Base-by-base conservation (phyloP, 345 rosid species). In the Bruguiera gymnorhiza region DNA sequence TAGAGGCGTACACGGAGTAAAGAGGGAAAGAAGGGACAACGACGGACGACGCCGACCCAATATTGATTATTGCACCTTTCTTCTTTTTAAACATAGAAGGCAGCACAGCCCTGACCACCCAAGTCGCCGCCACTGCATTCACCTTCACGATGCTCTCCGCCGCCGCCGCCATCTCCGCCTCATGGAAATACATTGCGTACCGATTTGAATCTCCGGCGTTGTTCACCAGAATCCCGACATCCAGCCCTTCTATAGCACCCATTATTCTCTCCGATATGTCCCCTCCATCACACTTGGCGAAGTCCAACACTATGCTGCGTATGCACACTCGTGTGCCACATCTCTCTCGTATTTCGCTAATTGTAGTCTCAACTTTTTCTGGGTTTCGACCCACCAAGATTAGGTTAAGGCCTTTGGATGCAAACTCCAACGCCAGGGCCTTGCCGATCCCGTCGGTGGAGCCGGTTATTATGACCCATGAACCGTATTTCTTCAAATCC, bases 371-470 rank as follows among this genome's bases (percentile, higher is more conserved):
- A 1, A 83, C 78, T 59, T 86, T 83, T 7, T 30, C 37, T 5
- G 78, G 78, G 70, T 75, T 81, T 30, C 85, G 79, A 1, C 83
- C 77, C 2, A 85, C 75, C 55, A 81, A 37, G 39, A 83, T 54
- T 4, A 83, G 36, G 76, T 75, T 81, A 8, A 83, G 85, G 54
- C 86, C 82, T 53, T 69, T 75, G 2, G 80, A 69, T 0, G 86
- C 85, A 2, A 79, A 57, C 54, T 81, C 70, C 27, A 79, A 73
- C 6, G 85, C 82, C 6, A 85, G 43, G 56, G 85, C 83, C 48
- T 77, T 81, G 23, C 89, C 85, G 39, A 81, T 85, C 8, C 85
- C 86, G 4, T 77, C 86, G 0, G 84, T 83, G 39, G 85, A 62
- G 70, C 88, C 85, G 0, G 85, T 82, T 70, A 85, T 31, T 8